Evolutionary conservation across 2,329 filamentous ascomycete species (phyloP), one percentile per base, ranked within the genome.

Genomic region (Trichophyton schoenleinii): DNA sequence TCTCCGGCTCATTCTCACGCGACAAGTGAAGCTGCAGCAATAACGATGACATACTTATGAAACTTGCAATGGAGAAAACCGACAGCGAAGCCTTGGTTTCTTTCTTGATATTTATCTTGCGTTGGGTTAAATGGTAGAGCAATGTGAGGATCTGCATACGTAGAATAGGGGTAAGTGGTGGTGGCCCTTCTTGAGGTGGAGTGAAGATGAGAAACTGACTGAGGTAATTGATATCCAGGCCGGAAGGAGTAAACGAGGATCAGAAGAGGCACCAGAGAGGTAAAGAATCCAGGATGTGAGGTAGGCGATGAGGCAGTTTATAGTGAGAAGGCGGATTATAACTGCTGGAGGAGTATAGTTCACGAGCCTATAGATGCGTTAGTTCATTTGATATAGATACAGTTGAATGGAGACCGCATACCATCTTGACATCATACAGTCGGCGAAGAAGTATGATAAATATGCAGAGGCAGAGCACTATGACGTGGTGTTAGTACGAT

Each of bases 351-450:
- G 88, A 13, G 88, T 90, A 75, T 92, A 94, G 72, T 91, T 87
- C 67, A 92, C 80, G 68, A 94, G 85, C 89, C 87, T 88, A 62
- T 62, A 48, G 7, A 20, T 48, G 58, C 62, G 58, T 63, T 55
- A 59, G 41, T 46, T 34, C 36, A 57, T 34, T 53, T 60, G 22
- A 44, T 41, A 18, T 58, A 61, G 46, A 44, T 42, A 38, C 28
- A 28, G 18, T 20, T 25, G 61, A 36, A 44, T 58, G 4, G 36
- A 57, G 53, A 74, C 79, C 53, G 74, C 79, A 52, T 70, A 88
- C 87, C 88, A 91, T 74, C 88, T 80, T 64, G 87, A 90, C 87
- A 91, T 91, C 68, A 91, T 81, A 73, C 87, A 89, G 74, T 91
- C 88, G 62, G 87, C 88, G 71, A 91, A 91, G 77, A 89, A 88